Percentiles rank a stretch among this genome's conserved stretches.
These are phyloP conservation scores for Apiospora kogelbergensis DNA, from an alignment of 2,329 filamentous ascomycete genomes.

Conservation along the genomic window DNA sequence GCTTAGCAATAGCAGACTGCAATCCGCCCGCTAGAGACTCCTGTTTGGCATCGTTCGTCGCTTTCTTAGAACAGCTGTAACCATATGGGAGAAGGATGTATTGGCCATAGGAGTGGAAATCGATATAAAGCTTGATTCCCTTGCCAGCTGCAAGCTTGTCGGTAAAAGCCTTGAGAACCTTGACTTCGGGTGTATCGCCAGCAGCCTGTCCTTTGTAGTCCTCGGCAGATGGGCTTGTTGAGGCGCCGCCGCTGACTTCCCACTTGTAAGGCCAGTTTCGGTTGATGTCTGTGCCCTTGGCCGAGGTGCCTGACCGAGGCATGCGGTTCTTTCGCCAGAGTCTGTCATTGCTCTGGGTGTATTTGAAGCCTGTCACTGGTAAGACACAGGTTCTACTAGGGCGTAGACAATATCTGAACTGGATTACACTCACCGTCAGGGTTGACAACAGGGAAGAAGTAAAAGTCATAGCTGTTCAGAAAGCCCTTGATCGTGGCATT, in stretches of 20 bases:
- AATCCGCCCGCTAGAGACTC: slow-evolving; percentile 37
- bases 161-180: slow-evolving; percentile 46
- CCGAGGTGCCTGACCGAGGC: slow-evolving; percentile 37
- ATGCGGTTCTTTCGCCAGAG: slow-evolving; percentile 56
- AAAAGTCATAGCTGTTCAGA: slow-evolving; percentile 59
- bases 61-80: slow-evolving; percentile 48
- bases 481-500: slow-evolving; percentile 40
- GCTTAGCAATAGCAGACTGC: slow-evolving; percentile 30
- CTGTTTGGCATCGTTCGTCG: slow-evolving; percentile 43
- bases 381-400: slow-evolving; percentile 3
- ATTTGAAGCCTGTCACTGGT: slow-evolving; percentile 44
- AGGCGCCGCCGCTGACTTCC: slow-evolving; percentile 42
- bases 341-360: slow-evolving; percentile 48
- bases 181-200: slow-evolving; percentile 47
- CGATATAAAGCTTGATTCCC: slow-evolving; percentile 56
- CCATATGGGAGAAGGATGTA: slow-evolving; percentile 56
- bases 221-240: slow-evolving; percentile 45
- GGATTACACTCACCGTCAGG: slow-evolving; percentile 42
- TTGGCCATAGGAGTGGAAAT: slow-evolving; percentile 60
- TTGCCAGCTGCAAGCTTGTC: slow-evolving; percentile 39
- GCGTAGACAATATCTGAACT: not conserved
- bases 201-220: slow-evolving; percentile 41
- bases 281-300: slow-evolving; percentile 51
- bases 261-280: slow-evolving; percentile 53
- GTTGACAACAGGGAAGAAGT: slow-evolving; percentile 55